Evolutionary conservation across 1,139 yeast species (phyloP).

Genomic region (Candida buenavistaensis): DNA sequence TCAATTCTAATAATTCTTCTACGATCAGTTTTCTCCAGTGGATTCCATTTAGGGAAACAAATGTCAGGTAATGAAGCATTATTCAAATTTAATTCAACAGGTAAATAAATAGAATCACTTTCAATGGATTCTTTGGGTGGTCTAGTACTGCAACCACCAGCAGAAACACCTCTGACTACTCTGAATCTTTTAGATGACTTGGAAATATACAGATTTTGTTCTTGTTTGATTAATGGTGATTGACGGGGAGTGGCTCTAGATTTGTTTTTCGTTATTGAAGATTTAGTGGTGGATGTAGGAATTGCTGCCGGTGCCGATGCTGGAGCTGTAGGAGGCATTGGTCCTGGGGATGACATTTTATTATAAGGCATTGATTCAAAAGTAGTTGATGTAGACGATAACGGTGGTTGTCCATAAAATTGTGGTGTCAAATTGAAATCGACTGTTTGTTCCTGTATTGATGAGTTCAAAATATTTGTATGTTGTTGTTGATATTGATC

Average conservation of each 20-base stretch:
- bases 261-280: constrained; percentile 1
- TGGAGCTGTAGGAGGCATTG: too few species aligned
- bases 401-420: constrained; percentile 8
- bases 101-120: constrained; percentile 35
- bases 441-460: constrained; percentile 4
- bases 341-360: constrained; percentile 6
- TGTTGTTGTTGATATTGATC: constrained; percentile 6
- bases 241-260: constrained; percentile 2
- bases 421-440: constrained; percentile 6
- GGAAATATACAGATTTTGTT: constrained; percentile 1
- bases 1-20: constrained; percentile 61
- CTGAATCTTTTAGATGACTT: constrained; percentile 30
- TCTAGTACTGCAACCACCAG: constrained; percentile 57
- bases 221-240: constrained; percentile 3
- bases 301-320: not conserved
- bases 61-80: constrained; percentile 49
- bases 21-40: constrained; percentile 45
- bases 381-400: constrained; percentile 10
- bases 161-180: constrained; percentile 56
- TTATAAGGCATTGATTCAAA: constrained; percentile 10
- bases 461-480: not conserved
- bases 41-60: constrained; percentile 52
- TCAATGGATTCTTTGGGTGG: constrained; percentile 50
- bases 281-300: constrained; percentile 1
- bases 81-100: constrained; percentile 45